Percentiles rank a stretch among this genome's conserved stretches.
Conservation (phyloP, 2,329 filamentous ascomycete genomes). For the Monilinia fructigena region DNA sequence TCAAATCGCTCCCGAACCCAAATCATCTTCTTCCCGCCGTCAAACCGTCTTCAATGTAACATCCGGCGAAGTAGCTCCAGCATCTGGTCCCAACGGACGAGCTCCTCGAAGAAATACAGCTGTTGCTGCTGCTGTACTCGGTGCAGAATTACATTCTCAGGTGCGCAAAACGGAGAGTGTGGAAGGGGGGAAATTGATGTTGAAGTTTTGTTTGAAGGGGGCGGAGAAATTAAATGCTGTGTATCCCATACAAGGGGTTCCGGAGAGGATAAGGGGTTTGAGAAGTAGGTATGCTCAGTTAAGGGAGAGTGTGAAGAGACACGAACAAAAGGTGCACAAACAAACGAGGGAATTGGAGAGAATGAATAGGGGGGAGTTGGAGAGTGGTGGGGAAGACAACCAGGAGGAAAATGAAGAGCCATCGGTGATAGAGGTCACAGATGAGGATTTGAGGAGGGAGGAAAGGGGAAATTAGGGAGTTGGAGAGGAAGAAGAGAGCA, state of each 20-base stretch:
- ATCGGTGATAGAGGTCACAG: slow-evolving; percentile 53
- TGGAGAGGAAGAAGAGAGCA: slow-evolving; percentile 61
- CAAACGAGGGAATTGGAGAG: slow-evolving; percentile 71
- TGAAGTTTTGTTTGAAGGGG: slow-evolving; percentile 75
- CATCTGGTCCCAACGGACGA: slow-evolving; percentile 48
- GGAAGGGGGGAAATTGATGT: slow-evolving; percentile 76
- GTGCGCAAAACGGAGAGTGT: slow-evolving; percentile 56
- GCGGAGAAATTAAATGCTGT: slow-evolving; percentile 89
- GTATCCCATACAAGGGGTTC: slow-evolving; percentile 77
- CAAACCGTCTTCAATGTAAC: slow-evolving; percentile 67
- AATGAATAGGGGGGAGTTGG: slow-evolving; percentile 65
- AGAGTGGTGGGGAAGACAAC: slow-evolving; percentile 54
- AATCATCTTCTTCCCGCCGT: slow-evolving; percentile 45
- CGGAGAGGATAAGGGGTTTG: slow-evolving; percentile 71
- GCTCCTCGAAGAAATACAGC: slow-evolving; percentile 72
- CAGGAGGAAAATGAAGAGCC: slow-evolving; percentile 45
- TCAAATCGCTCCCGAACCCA: slow-evolving; percentile 47
- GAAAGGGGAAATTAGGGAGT: slow-evolving; percentile 65
- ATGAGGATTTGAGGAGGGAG: slow-evolving; percentile 66
- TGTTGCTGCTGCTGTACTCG: slow-evolving; percentile 84
- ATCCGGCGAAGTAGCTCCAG: slow-evolving; percentile 56
- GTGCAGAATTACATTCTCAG: slow-evolving; percentile 79
- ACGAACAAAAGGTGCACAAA: slow-evolving; percentile 75
- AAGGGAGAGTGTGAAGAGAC: slow-evolving; percentile 70
- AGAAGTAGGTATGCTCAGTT: slow-evolving; percentile 70